Conservation (phyloP, 164 flowering plant genomes). For the Malania oleifera region DNA sequence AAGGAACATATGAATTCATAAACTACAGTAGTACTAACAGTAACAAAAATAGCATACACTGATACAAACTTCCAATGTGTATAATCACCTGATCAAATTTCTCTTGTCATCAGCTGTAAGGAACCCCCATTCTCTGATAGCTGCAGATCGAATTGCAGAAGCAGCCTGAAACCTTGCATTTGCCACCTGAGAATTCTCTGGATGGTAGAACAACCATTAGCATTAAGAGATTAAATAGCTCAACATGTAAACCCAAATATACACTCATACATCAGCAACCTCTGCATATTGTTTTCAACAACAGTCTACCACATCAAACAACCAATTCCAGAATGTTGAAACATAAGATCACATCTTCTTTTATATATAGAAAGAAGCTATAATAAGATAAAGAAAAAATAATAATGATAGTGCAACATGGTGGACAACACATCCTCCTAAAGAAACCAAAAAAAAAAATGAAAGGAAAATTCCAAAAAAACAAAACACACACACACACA, state of each 20-base stretch:
- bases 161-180: constrained; percentile 97
- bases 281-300: neutral
- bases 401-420: too few species aligned
- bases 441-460: too few species aligned
- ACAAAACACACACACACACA: too few species aligned
- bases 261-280: neutral
- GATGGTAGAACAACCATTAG: constrained; percentile 10
- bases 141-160: constrained; percentile 81
- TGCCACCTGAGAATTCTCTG: constrained; percentile 85
- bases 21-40: neutral
- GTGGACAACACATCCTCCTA: too few species aligned
- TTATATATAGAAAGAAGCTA: too few species aligned
- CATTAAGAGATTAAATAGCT: neutral
- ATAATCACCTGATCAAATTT: constrained; percentile 61
- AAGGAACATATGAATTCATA: neutral
- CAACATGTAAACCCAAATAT: neutral
- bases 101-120: constrained; percentile 61
- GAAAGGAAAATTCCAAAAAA: too few species aligned
- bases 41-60: neutral
- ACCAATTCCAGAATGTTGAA: too few species aligned
- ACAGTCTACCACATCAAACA: too few species aligned
- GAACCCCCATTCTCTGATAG: constrained; percentile 81
- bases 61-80: neutral
- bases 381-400: too few species aligned
- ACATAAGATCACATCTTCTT: too few species aligned